Conservation (phyloP, 2,329 filamentous ascomycete genomes). For the Monosporascus ibericus region DNA sequence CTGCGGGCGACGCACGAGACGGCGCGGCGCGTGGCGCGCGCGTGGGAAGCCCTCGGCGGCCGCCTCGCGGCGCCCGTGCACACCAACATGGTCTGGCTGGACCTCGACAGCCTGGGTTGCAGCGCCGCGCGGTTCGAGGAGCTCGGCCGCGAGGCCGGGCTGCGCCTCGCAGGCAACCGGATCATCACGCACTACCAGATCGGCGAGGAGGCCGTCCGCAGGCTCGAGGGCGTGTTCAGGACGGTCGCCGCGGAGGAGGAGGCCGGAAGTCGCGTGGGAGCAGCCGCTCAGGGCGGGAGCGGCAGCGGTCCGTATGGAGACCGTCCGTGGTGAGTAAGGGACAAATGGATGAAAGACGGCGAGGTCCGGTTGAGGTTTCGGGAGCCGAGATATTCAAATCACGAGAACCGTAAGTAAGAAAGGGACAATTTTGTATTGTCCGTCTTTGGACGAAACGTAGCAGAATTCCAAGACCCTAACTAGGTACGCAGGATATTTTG, state of each 20-base stretch:
- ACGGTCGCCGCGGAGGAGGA: constrained; percentile 21
- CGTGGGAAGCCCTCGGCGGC: constrained; percentile 58
- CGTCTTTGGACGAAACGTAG: too few species aligned
- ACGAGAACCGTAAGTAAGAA: too few species aligned
- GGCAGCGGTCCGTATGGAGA: constrained; percentile 13
- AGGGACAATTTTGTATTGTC: too few species aligned
- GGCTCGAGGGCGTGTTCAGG: constrained; percentile 40
- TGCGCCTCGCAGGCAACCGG: constrained; percentile 19
- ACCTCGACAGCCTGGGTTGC: constrained; percentile 29
- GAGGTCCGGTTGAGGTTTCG: not conserved
- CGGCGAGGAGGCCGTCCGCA: constrained; percentile 49
- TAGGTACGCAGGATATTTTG: too few species aligned
- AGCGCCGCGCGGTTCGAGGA: constrained; percentile 16
- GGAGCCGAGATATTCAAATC: not conserved
- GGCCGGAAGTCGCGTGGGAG: constrained; percentile 23
- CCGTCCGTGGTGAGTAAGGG: not conserved
- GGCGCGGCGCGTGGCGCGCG: constrained; percentile 54
- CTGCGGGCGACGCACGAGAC: constrained; percentile 50
- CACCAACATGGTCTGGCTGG: constrained; percentile 73
- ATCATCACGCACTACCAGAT: constrained; percentile 40
- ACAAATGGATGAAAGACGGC: not conserved
- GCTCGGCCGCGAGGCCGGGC: constrained; percentile 19
- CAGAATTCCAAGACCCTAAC: too few species aligned
- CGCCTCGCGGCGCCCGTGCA: constrained; percentile 54
- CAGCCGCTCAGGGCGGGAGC: not conserved